These are phyloP conservation scores for Chlorociboria aeruginascens DNA, from an alignment of 495 filamentous ascomycete species.

Conservation along the genomic window DNA sequence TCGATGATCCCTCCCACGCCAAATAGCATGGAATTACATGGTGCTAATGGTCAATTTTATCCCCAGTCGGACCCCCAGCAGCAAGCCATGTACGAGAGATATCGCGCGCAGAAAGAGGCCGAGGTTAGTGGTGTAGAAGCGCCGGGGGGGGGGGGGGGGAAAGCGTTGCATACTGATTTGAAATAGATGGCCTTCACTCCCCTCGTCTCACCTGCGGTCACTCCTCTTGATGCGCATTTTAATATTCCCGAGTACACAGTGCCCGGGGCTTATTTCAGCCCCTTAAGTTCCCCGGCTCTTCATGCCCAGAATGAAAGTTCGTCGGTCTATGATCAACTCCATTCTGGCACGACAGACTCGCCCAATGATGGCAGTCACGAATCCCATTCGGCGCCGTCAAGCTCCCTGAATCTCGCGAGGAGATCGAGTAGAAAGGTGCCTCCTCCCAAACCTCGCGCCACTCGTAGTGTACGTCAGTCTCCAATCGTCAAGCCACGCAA, in stretches of 20 bases:
- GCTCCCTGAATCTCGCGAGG: constrained; percentile 22
- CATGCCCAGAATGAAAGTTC: constrained; percentile 56
- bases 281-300: constrained; percentile 82
- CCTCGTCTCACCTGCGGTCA: constrained; percentile 88
- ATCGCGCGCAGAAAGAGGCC: constrained; percentile 60
- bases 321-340: constrained; percentile 24
- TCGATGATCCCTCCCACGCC: constrained; percentile 82
- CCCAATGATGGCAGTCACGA: constrained; percentile 35
- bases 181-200: constrained; percentile 83
- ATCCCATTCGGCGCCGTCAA: constrained; percentile 24
- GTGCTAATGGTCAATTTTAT: constrained; percentile 50
- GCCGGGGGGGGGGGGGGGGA: constrained; percentile 6
- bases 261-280: constrained; percentile 86
- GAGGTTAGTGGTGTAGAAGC: constrained; percentile 47
- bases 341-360: constrained; percentile 31
- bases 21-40: constrained; percentile 82
- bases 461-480: constrained; percentile 51
- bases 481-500: constrained; percentile 71
- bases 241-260: constrained; percentile 68
- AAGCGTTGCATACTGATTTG: not conserved
- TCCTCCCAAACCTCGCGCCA: constrained; percentile 9
- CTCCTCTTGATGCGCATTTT: constrained; percentile 78
- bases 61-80: constrained; percentile 45
- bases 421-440: constrained; percentile 24
- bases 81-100: constrained; percentile 57